Conservation (phyloP, 768 basidiomycete species). For the Trichaptum fuscoviolaceum region DNA sequence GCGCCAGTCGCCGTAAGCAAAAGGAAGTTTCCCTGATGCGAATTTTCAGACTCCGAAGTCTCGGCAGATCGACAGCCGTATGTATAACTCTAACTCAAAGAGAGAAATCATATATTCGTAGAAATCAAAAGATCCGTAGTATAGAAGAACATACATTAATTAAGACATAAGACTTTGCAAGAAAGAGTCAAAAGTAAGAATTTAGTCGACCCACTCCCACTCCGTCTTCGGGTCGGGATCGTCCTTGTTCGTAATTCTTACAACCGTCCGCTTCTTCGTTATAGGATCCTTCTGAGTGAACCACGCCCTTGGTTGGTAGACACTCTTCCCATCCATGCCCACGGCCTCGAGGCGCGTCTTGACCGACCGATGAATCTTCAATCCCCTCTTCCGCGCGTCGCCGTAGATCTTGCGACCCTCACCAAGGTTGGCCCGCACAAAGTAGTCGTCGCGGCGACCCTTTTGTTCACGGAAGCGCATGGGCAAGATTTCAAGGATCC, state of each 20-base stretch:
- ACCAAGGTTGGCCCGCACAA: slow-evolving; percentile 29
- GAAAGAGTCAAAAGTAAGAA: neutral
- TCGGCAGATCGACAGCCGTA: too few relatives aligned
- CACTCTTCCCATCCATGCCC: neutral
- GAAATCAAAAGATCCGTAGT: too few relatives aligned
- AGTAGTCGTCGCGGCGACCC: slow-evolving; percentile 23
- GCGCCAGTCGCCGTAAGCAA: too few relatives aligned
- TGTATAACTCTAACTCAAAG: too few relatives aligned
- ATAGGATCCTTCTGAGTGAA: neutral
- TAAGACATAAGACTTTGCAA: too few relatives aligned
- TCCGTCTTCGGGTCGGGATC: neutral
- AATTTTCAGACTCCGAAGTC: too few relatives aligned
- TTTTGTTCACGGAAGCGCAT: slow-evolving; percentile 9
- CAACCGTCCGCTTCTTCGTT: neutral
- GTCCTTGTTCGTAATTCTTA: neutral
- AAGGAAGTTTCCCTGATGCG: too few relatives aligned
- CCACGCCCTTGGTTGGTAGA: slow-evolving; percentile 1
- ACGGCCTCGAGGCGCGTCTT: slow-evolving; percentile 13
- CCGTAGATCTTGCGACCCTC: slow-evolving; percentile 34
- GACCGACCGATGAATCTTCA: slow-evolving; percentile 15
- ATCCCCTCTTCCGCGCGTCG: slow-evolving; percentile 7
- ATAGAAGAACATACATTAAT: too few relatives aligned
- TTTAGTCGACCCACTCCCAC: slow-evolving; percentile 4
- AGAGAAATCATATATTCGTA: too few relatives aligned
- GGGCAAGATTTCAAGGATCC: slow-evolving; percentile 16